Conservation (phyloP, 768 basidiomycete species). For the Saitozyma podzolica region DNA sequence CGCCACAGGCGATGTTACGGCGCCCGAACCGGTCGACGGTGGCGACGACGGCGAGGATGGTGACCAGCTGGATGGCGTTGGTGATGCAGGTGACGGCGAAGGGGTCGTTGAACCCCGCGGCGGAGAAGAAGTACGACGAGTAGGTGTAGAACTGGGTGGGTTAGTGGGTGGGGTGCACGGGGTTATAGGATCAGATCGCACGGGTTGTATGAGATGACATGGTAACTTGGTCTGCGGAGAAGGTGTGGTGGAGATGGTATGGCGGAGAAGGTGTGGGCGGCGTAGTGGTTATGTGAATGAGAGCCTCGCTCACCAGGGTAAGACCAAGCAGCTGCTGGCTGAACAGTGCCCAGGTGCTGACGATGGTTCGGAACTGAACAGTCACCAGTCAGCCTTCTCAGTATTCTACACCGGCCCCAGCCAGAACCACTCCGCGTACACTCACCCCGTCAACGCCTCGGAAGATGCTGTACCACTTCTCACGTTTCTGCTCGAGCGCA, state of each 20-base stretch:
- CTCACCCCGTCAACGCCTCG: slow-evolving; percentile 10
- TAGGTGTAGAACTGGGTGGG: slow-evolving; percentile 2
- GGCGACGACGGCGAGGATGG: slow-evolving; percentile 3
- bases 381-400: background rate
- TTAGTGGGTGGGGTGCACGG: too few relatives aligned
- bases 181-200: too few relatives aligned
- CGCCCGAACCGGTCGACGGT: slow-evolving; percentile 11
- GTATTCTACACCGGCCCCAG: too few relatives aligned
- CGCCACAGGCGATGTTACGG: slow-evolving; percentile 12
- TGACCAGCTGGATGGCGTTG: background rate
- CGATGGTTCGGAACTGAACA: slow-evolving; percentile 17
- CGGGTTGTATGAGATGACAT: too few relatives aligned
- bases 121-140: slow-evolving; percentile 14
- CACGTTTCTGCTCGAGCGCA: background rate
- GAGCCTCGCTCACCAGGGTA: background rate
- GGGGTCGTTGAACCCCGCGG: slow-evolving; percentile 17
- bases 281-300: too few relatives aligned
- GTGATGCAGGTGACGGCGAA: slow-evolving; percentile 13
- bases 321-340: slow-evolving; percentile 13
- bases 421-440: background rate
- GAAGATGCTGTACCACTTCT: slow-evolving; percentile 1
- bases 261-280: too few relatives aligned
- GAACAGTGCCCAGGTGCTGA: slow-evolving; percentile 12
- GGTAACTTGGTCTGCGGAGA: too few relatives aligned
- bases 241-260: too few relatives aligned